Base-by-base conservation (phyloP, 805 yeast genomes). In the Candida odintsovae region DNA sequence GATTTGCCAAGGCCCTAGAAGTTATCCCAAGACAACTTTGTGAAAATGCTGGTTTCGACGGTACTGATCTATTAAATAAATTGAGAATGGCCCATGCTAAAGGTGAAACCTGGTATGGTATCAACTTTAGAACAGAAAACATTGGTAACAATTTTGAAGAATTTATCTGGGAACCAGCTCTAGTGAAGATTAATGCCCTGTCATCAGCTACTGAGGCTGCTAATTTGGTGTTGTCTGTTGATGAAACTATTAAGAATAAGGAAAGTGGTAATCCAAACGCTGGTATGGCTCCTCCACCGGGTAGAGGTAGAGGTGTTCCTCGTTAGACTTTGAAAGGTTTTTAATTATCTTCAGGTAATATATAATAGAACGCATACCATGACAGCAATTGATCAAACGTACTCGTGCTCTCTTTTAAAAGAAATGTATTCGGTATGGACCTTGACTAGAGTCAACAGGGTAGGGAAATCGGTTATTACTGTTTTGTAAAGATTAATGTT, bases 11-110 rank as follows among this genome's bases (percentile, higher is more conserved):
- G 56, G 96, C 98, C 1, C 74, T 94, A 48, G 99, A 94, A 70
- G 83, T 94, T 23, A 90, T 94, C 58, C 99, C 99, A 55, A 83
- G 98, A 65, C 98, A 94, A 65, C 75, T 94, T 53, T 92, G 98
- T 72, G 99, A 94, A 64, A 94, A 94, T 66, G 99, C 97, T n/a
- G 99, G 99, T 6, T 83, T 94, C 55, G 99, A 94, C 64, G 95
- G 96, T 19, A 88, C 95, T n/a, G 98, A 94, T 64, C 71, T 94
- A 50, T 78, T 94, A 57, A 94, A 94, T 67, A 80, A 85, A 61
- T 74, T 94, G 61, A 82, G 99, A 69, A 86, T 94, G 77, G 84
- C 88, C 18, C 99, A 94, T 61, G 94, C 96, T 45, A 86, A 86
- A 64, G 97, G 96, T 51, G 96, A 92, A 59, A 75, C 69, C 40